phyloP scores from a whole-genome alignment of 2,329 filamentous ascomycete genomes.

The Phialophora verrucosa region DNA sequence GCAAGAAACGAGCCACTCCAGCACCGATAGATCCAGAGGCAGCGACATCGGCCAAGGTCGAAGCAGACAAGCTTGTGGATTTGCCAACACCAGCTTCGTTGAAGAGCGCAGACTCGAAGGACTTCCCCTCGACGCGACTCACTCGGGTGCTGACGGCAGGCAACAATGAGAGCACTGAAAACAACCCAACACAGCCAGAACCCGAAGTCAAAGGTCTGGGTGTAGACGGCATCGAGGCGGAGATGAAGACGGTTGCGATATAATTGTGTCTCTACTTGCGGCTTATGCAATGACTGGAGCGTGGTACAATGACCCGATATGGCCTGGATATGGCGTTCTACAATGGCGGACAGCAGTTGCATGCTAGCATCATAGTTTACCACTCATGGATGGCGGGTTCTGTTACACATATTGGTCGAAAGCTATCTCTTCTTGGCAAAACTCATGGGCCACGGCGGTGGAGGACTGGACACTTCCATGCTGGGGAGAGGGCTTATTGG shows the following conservation, averaged over 20 bases:
- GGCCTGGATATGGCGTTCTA: constrained; percentile 30
- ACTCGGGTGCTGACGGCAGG: constrained; percentile 31
- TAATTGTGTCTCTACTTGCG: constrained; percentile 37
- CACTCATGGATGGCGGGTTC: constrained; percentile 8
- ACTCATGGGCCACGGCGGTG: constrained; percentile 1
- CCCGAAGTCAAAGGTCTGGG: constrained; percentile 45
- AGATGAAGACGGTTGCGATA: constrained; percentile 57
- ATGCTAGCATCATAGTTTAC: constrained; percentile 16
- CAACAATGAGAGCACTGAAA: constrained; percentile 42
- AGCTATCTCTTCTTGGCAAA: constrained; percentile 20
- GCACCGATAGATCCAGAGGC: constrained; percentile 43
- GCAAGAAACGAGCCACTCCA: constrained; percentile 46
- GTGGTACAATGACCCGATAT: constrained; percentile 12
- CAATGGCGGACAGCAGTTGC: constrained; percentile 9
- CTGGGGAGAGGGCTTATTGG: background rate
- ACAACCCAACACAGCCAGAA: constrained; percentile 43
- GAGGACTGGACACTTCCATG: constrained; percentile 3
- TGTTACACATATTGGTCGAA: constrained; percentile 13
- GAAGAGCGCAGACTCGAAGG: constrained; percentile 32
- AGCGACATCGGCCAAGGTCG: constrained; percentile 31
- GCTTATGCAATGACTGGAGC: constrained; percentile 16
- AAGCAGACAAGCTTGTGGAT: constrained; percentile 37
- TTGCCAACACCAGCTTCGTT: constrained; percentile 38
- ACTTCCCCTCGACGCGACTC: constrained; percentile 36
- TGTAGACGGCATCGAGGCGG: constrained; percentile 47